Evolutionary conservation across 1,139 yeast genomes (phyloP).

Genomic region (Blastobotrys illinoisensis): DNA sequence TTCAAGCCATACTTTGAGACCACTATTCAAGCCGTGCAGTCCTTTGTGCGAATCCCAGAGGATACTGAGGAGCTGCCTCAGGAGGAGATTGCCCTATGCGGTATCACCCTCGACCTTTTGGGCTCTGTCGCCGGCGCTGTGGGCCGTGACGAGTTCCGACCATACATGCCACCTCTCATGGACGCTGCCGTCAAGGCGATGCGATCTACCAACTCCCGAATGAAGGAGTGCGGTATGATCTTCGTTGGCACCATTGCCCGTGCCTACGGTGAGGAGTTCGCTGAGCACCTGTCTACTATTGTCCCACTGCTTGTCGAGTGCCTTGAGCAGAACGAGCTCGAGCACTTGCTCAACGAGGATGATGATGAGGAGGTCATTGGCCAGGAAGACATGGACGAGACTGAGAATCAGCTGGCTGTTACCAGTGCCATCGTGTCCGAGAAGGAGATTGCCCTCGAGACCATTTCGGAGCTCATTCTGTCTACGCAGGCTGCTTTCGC

Average conservation of each 20-base stretch:
- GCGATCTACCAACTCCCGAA: slow-evolving; percentile 70
- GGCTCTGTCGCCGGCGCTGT: slow-evolving; percentile 97
- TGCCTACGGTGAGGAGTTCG: slow-evolving; percentile 86
- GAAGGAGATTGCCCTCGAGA: slow-evolving; percentile 95
- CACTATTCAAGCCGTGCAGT: slow-evolving; percentile 75
- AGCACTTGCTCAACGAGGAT: slow-evolving; percentile 30
- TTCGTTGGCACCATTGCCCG: slow-evolving; percentile 92
- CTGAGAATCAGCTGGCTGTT: slow-evolving; percentile 69
- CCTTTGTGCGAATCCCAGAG: slow-evolving; percentile 49
- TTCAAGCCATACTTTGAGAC: slow-evolving; percentile 81
- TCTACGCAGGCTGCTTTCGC: slow-evolving; percentile 80
- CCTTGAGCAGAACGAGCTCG: slow-evolving; percentile 58
- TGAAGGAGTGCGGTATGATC: slow-evolving; percentile 94
- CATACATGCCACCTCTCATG: slow-evolving; percentile 82
- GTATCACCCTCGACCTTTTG: slow-evolving; percentile 86
- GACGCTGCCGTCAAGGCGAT: slow-evolving; percentile 82
- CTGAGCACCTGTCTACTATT: slow-evolving; percentile 76
- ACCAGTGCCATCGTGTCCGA: slow-evolving; percentile 95
- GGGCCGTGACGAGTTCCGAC: slow-evolving; percentile 80
- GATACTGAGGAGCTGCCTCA: slow-evolving; percentile 29
- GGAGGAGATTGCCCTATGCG: slow-evolving; percentile 53
- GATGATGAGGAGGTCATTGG: slow-evolving; percentile 27
- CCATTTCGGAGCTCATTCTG: slow-evolving; percentile 79
- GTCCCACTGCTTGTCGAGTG: slow-evolving; percentile 82
- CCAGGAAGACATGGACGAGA: slow-evolving; percentile 39